Evolutionary conservation across 305 asterid genomes (phyloP), one percentile per base, ranked within the genome.

Genomic region (Stenogyne calaminthoides): DNA sequence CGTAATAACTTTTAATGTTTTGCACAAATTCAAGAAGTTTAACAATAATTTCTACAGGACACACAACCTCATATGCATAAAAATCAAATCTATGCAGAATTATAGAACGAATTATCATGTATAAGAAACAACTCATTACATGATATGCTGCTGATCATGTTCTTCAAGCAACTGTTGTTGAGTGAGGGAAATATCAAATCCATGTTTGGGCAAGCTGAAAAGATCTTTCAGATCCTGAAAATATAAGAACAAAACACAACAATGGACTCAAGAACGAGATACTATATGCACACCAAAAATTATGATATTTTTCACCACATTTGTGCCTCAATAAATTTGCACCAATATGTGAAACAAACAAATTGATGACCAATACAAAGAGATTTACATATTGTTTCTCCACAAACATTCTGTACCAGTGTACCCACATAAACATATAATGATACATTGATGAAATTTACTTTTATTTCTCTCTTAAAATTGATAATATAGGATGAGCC

Each of bases 151-250:
- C 14, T 70, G 87, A 83, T 88, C 98, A 69, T 94, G 99, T 84
- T 94, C 98, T 80, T 94, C 95, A 66, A 81, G 94, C 82, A 94
- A 77, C 85, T 94, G 99, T 64, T 83, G 88, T 72, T 89, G 98
- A 73, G 99, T 94, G 68, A 76, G 84, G 62, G 99, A 94, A 54
- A 92, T 64, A 77, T 94, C 96, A 81, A 94, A 94, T 64, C 99
- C 98, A 51, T 87, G 90, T 65, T 82, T 70, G 9, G 99, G 99
- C 78, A 94, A 76, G 71, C 87, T 76, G 78, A 94, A 94, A 36
- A 94, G 97, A 81, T 94, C 98, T 78, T 62, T 67, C 71, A 94
- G 85, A 80, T 94, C 99, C 99, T 94, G 88, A 76, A 71, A 77
- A 76, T 36, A 70, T 14, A 54, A 72, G 49, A 69, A 72, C 69